Conservation (phyloP, 1,139 yeast genomes). For the Lipomyces yarrowii region DNA sequence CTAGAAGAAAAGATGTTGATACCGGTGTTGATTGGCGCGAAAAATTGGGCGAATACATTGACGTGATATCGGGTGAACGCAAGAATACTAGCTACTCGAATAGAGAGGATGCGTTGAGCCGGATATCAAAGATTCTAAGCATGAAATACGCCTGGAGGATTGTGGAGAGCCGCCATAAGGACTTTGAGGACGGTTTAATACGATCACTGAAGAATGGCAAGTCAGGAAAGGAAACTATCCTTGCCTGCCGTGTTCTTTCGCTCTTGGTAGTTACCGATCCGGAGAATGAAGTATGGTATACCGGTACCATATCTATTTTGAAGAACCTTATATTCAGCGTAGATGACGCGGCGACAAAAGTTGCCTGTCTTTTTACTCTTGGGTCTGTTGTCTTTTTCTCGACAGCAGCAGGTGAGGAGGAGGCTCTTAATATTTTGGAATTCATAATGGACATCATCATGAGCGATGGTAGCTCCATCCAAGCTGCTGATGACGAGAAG, state of each 20-base stretch:
- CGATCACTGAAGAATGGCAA: conserved; percentile 27
- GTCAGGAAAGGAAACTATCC: conserved; percentile 26
- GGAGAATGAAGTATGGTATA: conserved; percentile 22
- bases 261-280: conserved; percentile 32
- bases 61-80: conserved; percentile 30
- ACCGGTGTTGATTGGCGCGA: conserved; percentile 31
- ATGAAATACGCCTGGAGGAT: conserved; percentile 28
- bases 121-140: conserved; percentile 27
- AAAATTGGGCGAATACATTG: conserved; percentile 24
- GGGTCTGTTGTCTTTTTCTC: conserved; percentile 26
- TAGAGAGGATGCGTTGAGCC: conserved; percentile 30
- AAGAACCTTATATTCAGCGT: conserved; percentile 10
- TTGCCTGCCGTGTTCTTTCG: conserved; percentile 25
- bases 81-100: conserved; percentile 26
- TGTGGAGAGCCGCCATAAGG: conserved; percentile 26
- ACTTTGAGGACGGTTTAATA: conserved; percentile 25
- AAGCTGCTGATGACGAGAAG: conserved; percentile 30
- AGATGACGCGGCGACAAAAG: conserved; percentile 18
- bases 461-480: conserved; percentile 34
- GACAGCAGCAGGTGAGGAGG: conserved; percentile 16
- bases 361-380: conserved; percentile 27
- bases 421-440: conserved; percentile 20
- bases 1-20: conserved; percentile 21
- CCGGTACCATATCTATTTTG: conserved; percentile 8
- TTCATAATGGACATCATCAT: conserved; percentile 30